Evolutionary conservation across 805 yeast species (phyloP), one percentile per base, ranked within the genome.

Genomic region (Saturnispora zaruensis): DNA sequence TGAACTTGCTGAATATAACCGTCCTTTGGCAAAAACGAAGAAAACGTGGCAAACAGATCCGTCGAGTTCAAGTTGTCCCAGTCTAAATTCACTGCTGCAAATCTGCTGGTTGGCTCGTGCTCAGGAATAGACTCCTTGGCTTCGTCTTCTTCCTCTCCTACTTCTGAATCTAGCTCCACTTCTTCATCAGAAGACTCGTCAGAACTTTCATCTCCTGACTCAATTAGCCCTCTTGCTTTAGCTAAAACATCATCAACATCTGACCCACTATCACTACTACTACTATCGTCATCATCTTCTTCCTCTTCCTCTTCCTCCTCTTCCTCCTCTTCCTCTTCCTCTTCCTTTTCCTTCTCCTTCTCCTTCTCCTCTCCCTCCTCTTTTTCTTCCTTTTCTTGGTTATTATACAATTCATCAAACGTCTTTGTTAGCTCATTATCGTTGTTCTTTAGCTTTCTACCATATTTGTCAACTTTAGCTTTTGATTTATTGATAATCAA

Each of bases 1-100:
- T 78, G 62, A 7, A 93, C 82, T n/a, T 81, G 78, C 42, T 69
- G 64, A 49, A 91, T 83, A 42, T 71, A 69, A 1, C 95, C 95
- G 33, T 77, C 81, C 21, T 78, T 67, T 18, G 96, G 96, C 21
- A 86, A 82, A 68, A 91, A 93, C 49, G 95, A 80, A 6, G 81
- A 70, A 59, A 91, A 88, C 0, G 98, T 84, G 4, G 95, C 95
- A 84, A 87, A 78, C 55, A 91, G 70, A 63, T 93, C 98, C 4
- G 79, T 78, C 0, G 98, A 85, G 43, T 79, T 77, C n/a, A 93
- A 75, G 61, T 93, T 86, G 59, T 93, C 99, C 99, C 99, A 93
- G 63, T 93, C 99, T 77, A 93, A 72, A 61, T 93, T 93, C 28
- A 93, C 98, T 1, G 84, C 96, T 0, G 99, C 99, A 60, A 93